Base-by-base conservation (phyloP, 1,284 basidiomycete genomes). In the Sporisorium sorghi region DNA sequence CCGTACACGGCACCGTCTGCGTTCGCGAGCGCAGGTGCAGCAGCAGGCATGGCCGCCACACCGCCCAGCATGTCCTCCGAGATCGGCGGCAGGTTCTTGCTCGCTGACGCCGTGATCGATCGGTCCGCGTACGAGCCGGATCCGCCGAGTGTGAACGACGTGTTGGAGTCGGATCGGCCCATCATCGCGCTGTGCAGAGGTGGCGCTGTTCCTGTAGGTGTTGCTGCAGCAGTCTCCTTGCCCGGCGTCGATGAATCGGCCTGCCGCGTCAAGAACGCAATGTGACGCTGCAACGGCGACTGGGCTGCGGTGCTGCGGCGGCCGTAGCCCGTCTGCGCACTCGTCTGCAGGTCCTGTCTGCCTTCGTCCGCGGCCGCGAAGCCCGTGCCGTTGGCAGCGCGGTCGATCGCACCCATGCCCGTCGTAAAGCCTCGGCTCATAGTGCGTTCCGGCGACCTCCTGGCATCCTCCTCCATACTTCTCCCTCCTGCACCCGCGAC, bases 231-330 rank as follows among this genome's bases (percentile, higher is more conserved):
- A 12, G 26, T 28, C 21, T 58, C 42, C 23, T 56, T 37, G n/a
- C 14, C 5, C 15, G 33, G 26, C 44, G 58, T 23, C 8, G 53
- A 21, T 2, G 62, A 23, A 5, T 68, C 66, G 2, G 58, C 49
- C 54, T 71, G 76, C 43, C 57, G 47, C 7, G 61, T 69, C 39
- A 77, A 35, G 17, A 53, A 73, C 12, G 67, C 58, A 40, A 78
- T 78, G 58, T 77, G 75, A 14, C 75, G 47, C 49, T 78, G 77
- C 24, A 78, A 49, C 3, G 77, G 77, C 7, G 73, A 73, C 30
- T 53, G 59, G 15, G 40, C 54, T 8, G 44, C 47, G 15, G 21
- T 47, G 28, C 54, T 63, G 24, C 59, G 62, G 21, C 63, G 54
- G 24, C 56, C 49, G 15, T 42, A 53, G 23, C 40, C 56, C 14